Evolutionary conservation across 192 early-diverging fungal species (phyloP).

Genomic region (Backusella mclennaniae): DNA sequence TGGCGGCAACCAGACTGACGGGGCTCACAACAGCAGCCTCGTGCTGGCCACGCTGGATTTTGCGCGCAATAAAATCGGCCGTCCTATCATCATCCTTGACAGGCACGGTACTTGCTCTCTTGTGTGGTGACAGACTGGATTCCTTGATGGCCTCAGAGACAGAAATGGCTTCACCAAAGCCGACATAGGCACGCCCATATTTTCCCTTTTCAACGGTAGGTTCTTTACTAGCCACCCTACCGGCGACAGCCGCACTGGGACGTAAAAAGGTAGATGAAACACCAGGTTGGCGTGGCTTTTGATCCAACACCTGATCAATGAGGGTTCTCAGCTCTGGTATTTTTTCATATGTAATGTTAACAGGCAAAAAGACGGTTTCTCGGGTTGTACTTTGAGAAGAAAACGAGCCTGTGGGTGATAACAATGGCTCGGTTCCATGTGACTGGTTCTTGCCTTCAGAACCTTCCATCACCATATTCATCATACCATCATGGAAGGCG

Average conservation of each 20-base stretch:
- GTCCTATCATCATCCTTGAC: slow-evolving; percentile 1
- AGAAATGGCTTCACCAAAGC: slow-evolving; percentile 23
- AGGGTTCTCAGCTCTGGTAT: slow-evolving; percentile 33
- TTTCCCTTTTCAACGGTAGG: slow-evolving; percentile 17
- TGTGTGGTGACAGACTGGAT: neutral
- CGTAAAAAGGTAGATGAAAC: slow-evolving; percentile 19
- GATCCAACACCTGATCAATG: slow-evolving; percentile 41
- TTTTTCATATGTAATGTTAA: slow-evolving; percentile 38
- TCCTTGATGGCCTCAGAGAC: slow-evolving; percentile 4
- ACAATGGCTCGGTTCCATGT: neutral
- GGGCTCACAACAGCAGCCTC: slow-evolving; percentile 22
- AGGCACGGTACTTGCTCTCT: slow-evolving; percentile 1
- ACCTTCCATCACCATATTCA: slow-evolving; percentile 37
- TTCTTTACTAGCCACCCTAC: slow-evolving; percentile 24
- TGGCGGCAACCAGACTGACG: slow-evolving; percentile 28
- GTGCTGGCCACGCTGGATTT: slow-evolving; percentile 31
- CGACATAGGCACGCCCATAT: slow-evolving; percentile 32
- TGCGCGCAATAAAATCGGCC: slow-evolving; percentile 25
- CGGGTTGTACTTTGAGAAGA: neutral
- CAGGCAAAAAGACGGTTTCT: slow-evolving; percentile 28
- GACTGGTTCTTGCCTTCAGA: slow-evolving; percentile 29
- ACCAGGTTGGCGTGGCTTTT: slow-evolving; percentile 19
- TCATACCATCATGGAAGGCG: slow-evolving; percentile 27
- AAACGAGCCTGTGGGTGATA: slow-evolving; percentile 6
- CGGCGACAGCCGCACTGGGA: slow-evolving; percentile 28